Evolutionary conservation across 1,139 yeast genomes (phyloP), one percentile per base, ranked within the genome.

Genomic region (Hanseniaspora sp.): DNA sequence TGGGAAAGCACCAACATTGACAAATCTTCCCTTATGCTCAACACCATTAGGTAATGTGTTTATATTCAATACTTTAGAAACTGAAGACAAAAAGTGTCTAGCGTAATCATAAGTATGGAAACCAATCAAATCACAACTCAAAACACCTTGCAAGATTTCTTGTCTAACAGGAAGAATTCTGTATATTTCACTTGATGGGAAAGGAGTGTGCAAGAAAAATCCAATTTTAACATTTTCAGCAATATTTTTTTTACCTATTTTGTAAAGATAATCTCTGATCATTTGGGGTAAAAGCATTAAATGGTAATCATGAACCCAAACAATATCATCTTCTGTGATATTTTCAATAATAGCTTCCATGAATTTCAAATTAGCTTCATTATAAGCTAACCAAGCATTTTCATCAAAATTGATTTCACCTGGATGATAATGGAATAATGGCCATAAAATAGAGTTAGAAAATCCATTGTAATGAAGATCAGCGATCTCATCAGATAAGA

Each of bases 61-160:
- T 15, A 88, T 82, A 58, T 85, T 78, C 54, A 94, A 76, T 35
- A 92, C 85, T 58, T 96, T 75, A 57, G 90, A 82, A n/a, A 92
- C 96, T 0, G 95, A 82, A 23, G 95, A 83, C 56, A 94, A 71
- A 69, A 94, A 94, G 71, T 94, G 99, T 62, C 99, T 78, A n/a
- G 96, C 98, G 64, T 94, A 94, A 69, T 94, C 99, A 69, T 94
- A 94, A n/a, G 98, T 94, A 69, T 94, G 99, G 76, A 94, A 94
- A 0, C 99, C 99, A 64, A 94, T 82, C 62, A 94, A 76, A 67
- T 94, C 96, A 71, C 97, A 92, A 62, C 94, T 83, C 65, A 94
- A 73, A 1, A 94, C 95, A 51, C 99, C 99, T 58, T 78, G 79
- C 62, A 94, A 73, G 55, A 94, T 88, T 68, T 94, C 98, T 62